A percentile compares a stretch with the other conserved stretches of the same genome.
Conservation (phyloP, 495 filamentous ascomycete genomes). For the Annulohypoxylon nitens region DNA sequence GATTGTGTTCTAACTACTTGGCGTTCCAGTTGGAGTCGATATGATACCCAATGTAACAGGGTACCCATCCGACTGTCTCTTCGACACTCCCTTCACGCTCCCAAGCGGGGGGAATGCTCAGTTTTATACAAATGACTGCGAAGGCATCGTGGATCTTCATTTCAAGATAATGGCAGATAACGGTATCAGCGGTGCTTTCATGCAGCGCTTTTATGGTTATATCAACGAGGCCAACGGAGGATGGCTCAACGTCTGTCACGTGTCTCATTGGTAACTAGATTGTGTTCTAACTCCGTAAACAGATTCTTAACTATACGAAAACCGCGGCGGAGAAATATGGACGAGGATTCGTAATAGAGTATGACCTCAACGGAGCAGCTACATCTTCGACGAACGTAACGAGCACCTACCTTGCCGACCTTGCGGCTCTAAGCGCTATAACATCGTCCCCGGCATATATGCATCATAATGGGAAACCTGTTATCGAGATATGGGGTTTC, state of each 20-base stretch:
- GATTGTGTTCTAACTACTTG: background rate
- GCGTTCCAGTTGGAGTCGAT: conserved; percentile 47
- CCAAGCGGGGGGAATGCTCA: conserved; percentile 37
- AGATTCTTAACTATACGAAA: conserved; percentile 47
- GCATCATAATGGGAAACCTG: conserved; percentile 51
- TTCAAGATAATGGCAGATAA: conserved; percentile 52
- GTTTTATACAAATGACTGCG: conserved; percentile 53
- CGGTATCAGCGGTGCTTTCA: conserved; percentile 51
- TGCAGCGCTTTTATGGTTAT: conserved; percentile 52
- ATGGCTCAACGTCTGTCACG: conserved; percentile 43
- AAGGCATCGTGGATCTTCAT: conserved; percentile 52
- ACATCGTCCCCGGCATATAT: conserved; percentile 51
- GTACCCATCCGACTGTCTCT: conserved; percentile 52
- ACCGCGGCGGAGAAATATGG: conserved; percentile 52
- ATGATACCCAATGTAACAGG: conserved; percentile 51
- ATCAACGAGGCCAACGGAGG: conserved; percentile 48
- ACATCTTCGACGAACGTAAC: conserved; percentile 41
- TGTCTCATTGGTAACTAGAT: background rate
- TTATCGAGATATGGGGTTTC: conserved; percentile 52
- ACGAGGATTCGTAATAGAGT: conserved; percentile 51
- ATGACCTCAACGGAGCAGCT: conserved; percentile 48
- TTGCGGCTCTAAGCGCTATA: conserved; percentile 38
- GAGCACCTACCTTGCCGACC: conserved; percentile 43
- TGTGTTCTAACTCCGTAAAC: conserved; percentile 1
- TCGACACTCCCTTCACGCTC: conserved; percentile 48